phyloP scores from a whole-genome alignment of 164 flowering plant species.

The Litsea cubeba region DNA sequence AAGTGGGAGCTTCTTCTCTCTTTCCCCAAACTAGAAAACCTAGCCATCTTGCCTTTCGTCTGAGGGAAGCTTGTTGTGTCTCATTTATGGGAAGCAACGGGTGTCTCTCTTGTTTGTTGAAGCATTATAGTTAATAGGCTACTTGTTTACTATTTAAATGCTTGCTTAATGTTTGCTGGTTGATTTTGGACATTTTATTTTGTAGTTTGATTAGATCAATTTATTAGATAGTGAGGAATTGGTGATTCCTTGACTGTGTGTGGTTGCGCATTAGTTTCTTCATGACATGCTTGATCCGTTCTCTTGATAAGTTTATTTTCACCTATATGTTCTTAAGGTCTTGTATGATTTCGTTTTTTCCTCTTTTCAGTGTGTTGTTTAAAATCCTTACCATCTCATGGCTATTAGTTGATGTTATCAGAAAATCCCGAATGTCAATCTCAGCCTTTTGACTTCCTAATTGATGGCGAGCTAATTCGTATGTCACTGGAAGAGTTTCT shows the following conservation, averaged over 20 bases:
- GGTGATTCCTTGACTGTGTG: not conserved
- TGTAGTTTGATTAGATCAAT: not conserved
- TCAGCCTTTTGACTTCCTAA: conserved; percentile 82
- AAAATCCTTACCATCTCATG: not conserved
- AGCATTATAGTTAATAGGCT: too few relatives aligned
- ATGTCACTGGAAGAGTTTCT: conserved; percentile 87
- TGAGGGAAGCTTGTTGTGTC: too few relatives aligned
- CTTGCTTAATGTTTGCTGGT: too few relatives aligned
- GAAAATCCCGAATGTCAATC: conserved; percentile 57
- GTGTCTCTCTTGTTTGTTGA: too few relatives aligned
- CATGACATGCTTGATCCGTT: not conserved
- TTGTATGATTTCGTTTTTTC: not conserved
- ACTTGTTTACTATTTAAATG: too few relatives aligned
- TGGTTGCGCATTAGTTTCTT: not conserved
- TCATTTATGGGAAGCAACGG: too few relatives aligned
- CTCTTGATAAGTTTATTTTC: too few relatives aligned
- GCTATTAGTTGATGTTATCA: conserved; percentile 15
- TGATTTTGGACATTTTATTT: too few relatives aligned
- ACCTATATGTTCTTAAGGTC: not conserved
- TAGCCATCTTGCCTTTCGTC: too few relatives aligned
- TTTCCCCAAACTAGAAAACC: too few relatives aligned
- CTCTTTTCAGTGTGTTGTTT: not conserved
- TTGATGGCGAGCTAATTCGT: conserved; percentile 79
- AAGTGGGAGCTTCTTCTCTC: too few relatives aligned
- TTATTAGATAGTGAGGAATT: not conserved